Base-by-base conservation (phyloP, 2,329 filamentous ascomycete species). In the Dactylellina leptospora region DNA sequence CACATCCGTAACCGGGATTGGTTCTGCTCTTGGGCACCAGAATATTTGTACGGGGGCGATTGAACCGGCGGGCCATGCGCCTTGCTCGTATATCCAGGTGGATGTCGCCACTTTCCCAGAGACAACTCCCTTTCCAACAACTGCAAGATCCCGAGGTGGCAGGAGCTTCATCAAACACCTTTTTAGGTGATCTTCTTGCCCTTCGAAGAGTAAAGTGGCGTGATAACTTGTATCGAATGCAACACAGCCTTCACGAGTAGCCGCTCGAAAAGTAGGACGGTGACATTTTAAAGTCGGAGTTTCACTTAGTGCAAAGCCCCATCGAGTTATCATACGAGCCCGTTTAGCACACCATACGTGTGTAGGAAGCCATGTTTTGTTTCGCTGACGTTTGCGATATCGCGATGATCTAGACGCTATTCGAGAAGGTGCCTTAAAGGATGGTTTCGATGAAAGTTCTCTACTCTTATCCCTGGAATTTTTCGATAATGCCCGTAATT, bases 221-320 rank as follows among this genome's bases (percentile, higher is more conserved):
- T 95, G 90, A 78, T 97, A 99, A 79, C 93, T 97, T 83, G 87
- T 91, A 80, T 99, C 95, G 92, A 93, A 97, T 0, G 88, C 88
- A 44, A 97, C 83, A 20, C 89, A 89, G 3, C 95, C 93, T 74
- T 88, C 86, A 56, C 88, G 84, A 25, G 88, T 87, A 56, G 88
- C 86, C 20, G 91, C 89, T 74, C 93, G 87, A 81, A 97, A 92
- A 0, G 91, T 95, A 47, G 91, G 87, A 54, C 95, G 84, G 78
- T 97, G 97, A 55, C 89, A 88, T 82, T 99, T 99, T 78, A 92
- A 88, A 25, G 90, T 96, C 0, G 93, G 92, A 3, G 90, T 92
- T 74, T 96, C 79, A 0, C 93, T 92, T 22, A 97, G 82, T 0
- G 91, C 87, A 79, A 97, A 96, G 40, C 92, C 86, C 95, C 95